These are phyloP conservation scores for Cladosporium sphaerospermum DNA, from an alignment of 2,329 filamentous ascomycete genomes.

Conservation along the genomic window DNA sequence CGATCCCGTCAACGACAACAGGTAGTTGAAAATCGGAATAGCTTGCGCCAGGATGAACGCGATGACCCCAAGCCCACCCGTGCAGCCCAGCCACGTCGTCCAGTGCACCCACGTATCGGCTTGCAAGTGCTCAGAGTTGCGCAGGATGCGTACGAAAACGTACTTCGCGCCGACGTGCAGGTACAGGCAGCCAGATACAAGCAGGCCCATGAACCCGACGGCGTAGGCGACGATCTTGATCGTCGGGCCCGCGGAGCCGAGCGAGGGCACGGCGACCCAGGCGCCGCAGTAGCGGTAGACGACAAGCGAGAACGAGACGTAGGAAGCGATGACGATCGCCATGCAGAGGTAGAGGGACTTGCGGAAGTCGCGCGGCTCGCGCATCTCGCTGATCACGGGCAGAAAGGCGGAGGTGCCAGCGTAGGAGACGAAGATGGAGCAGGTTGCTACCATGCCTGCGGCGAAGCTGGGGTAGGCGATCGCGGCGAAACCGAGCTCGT, in stretches of 20 bases:
- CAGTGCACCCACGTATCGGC: constrained; percentile 48
- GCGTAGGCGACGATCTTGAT: constrained; percentile 59
- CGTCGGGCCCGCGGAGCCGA: constrained; percentile 53
- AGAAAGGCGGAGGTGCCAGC: constrained; percentile 57
- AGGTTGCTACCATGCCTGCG: constrained; percentile 51
- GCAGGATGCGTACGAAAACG: constrained; percentile 50
- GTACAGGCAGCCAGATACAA: constrained; percentile 45
- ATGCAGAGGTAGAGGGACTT: constrained; percentile 57
- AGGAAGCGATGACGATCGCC: constrained; percentile 51
- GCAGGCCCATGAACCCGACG: constrained; percentile 50
- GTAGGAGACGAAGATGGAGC: constrained; percentile 55
- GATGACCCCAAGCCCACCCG: constrained; percentile 36
- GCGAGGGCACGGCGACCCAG: constrained; percentile 57
- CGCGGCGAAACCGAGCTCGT: constrained; percentile 53
- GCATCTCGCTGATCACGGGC: constrained; percentile 62
- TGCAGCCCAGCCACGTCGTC: constrained; percentile 46
- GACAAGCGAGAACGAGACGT: constrained; percentile 54
- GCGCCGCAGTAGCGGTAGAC: constrained; percentile 57
- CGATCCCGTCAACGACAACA: constrained; percentile 44
- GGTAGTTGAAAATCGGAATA: constrained; percentile 51
- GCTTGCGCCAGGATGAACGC: constrained; percentile 48
- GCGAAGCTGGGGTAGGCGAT: constrained; percentile 54
- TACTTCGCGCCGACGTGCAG: constrained; percentile 50
- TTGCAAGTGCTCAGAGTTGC: constrained; percentile 47
- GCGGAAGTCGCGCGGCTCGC: constrained; percentile 51